Conservation (phyloP, 805 yeast species). For the Saccharomycopsis oosterbeekiorum region DNA sequence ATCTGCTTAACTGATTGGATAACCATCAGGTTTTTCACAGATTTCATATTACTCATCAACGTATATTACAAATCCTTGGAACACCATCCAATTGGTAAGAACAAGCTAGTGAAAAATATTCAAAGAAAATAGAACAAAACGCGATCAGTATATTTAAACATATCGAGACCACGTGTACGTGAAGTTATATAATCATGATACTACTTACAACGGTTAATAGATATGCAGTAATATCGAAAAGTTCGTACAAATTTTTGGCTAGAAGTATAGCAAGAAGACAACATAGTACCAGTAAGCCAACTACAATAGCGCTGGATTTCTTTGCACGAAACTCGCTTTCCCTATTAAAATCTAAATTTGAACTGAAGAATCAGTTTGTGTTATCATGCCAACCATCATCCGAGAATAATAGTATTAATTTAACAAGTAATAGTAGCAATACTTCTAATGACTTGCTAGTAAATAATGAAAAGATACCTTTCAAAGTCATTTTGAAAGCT, state of each 20-base stretch:
- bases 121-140: neutral
- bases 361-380: constrained; percentile 13
- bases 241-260: neutral
- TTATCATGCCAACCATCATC: constrained; percentile 15
- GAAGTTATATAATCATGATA: neutral
- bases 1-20: neutral
- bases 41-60: neutral
- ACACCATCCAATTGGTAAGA: neutral
- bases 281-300: neutral
- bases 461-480: constrained; percentile 10
- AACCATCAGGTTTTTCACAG: no score
- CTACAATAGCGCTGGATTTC: constrained; percentile 4
- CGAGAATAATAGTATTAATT: neutral
- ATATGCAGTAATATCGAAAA: neutral
- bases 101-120: neutral
- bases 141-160: neutral
- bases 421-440: neutral
- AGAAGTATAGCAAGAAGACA: neutral
- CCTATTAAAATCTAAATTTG: neutral
- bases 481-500: constrained; percentile 12
- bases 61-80: neutral
- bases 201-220: neutral
- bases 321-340: constrained; percentile 10
- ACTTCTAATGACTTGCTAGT: neutral
- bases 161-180: neutral